These are phyloP conservation scores for Termitomyces sp. DNA, from an alignment of 768 basidiomycete species.

Conservation along the genomic window DNA sequence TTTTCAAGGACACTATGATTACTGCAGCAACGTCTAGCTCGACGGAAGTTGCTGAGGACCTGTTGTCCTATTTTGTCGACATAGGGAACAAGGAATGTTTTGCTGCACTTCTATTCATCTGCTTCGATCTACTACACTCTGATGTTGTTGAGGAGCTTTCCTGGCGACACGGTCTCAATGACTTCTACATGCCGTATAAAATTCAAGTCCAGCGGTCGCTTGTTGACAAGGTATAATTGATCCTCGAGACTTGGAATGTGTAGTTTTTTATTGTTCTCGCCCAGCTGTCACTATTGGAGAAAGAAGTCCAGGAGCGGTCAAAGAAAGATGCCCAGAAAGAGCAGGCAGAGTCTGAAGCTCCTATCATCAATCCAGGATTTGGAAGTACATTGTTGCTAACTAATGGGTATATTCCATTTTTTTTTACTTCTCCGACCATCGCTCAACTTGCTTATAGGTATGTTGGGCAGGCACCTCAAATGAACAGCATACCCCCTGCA, in stretches of 20 bases:
- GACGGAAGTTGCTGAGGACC: slow-evolving; percentile 91
- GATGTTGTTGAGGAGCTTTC: slow-evolving; percentile 93
- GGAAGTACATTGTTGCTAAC: slow-evolving; percentile 61
- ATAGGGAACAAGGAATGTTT: slow-evolving; percentile 99
- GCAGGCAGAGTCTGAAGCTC: slow-evolving; percentile 78
- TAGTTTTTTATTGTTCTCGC: background rate
- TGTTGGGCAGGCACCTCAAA: slow-evolving; percentile 58
- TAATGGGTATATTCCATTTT: slow-evolving; percentile 51
- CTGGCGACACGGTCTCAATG: slow-evolving; percentile 94
- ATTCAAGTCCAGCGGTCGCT: slow-evolving; percentile 81
- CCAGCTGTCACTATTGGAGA: slow-evolving; percentile 75
- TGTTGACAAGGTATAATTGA: slow-evolving; percentile 57
- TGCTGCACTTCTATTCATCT: slow-evolving; percentile 81
- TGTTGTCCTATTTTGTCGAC: slow-evolving; percentile 94
- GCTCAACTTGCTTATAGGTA: slow-evolving; percentile 31
- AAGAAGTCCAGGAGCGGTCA: slow-evolving; percentile 81
- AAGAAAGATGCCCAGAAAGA: slow-evolving; percentile 88
- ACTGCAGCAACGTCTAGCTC: slow-evolving; percentile 82
- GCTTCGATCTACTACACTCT: slow-evolving; percentile 92
- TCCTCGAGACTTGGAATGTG: background rate
- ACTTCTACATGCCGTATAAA: slow-evolving; percentile 97
- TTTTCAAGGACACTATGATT: slow-evolving; percentile 95
- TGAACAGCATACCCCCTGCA: slow-evolving; percentile 67
- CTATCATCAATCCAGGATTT: slow-evolving; percentile 81
- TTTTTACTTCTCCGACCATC: slow-evolving; percentile 3